phyloP scores from a whole-genome alignment of 768 basidiomycete species.

The Lanmaoa rubissima region DNA sequence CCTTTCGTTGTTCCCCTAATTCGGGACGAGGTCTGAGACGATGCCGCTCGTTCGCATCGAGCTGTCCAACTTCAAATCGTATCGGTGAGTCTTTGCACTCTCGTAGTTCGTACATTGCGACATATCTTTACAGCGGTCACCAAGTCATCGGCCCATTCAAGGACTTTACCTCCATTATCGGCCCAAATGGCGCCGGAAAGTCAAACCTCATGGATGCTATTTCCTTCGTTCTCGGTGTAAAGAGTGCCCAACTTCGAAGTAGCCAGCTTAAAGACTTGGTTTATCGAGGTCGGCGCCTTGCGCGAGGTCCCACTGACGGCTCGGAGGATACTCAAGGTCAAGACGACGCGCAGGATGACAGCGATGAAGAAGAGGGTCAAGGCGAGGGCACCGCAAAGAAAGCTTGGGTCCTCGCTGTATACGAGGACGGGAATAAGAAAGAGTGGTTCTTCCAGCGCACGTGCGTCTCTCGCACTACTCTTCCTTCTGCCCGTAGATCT shows the following conservation, averaged over 20 bases:
- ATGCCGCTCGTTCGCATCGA: slow-evolving; percentile 89
- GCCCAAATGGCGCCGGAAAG: slow-evolving; percentile 98
- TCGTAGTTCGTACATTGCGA: not conserved
- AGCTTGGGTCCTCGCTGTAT: slow-evolving; percentile 96
- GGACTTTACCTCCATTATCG: slow-evolving; percentile 94
- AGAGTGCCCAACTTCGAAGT: slow-evolving; percentile 88
- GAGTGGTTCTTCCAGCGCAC: slow-evolving; percentile 92
- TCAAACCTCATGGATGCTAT: slow-evolving; percentile 99
- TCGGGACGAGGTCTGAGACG: slow-evolving; percentile 3
- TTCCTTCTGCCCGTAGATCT: not conserved
- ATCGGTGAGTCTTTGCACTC: slow-evolving; percentile 48
- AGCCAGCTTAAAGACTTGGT: slow-evolving; percentile 95
- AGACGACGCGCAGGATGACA: slow-evolving; percentile 48
- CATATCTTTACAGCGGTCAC: slow-evolving; percentile 51
- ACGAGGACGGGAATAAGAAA: slow-evolving; percentile 69
- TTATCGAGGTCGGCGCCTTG: slow-evolving; percentile 83
- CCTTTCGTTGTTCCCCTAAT: slow-evolving; percentile 21
- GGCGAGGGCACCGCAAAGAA: slow-evolving; percentile 86
- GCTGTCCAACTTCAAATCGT: slow-evolving; percentile 96
- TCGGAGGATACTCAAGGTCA: slow-evolving; percentile 42
- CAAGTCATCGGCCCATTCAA: slow-evolving; percentile 89
- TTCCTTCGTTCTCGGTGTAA: slow-evolving; percentile 96
- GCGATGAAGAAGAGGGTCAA: slow-evolving; percentile 46
- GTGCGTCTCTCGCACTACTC: slow-evolving; percentile 47
- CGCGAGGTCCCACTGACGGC: slow-evolving; percentile 44